These are phyloP conservation scores for Thymus mandschuricus DNA, from an alignment of 257 asterid genomes.

Conservation along the genomic window DNA sequence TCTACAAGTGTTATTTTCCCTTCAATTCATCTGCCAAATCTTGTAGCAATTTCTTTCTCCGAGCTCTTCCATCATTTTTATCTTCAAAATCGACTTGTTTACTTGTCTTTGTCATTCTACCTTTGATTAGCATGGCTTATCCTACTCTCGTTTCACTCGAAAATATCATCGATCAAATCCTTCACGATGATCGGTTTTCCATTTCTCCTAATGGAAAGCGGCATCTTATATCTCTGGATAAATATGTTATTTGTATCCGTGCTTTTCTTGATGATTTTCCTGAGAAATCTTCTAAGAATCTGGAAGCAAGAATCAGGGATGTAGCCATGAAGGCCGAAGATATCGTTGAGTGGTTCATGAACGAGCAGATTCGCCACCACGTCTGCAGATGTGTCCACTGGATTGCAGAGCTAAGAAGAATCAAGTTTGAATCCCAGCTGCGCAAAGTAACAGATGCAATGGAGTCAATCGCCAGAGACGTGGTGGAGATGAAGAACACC, in stretches of 20 bases:
- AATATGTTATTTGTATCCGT: not conserved
- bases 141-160: conserved; percentile 20
- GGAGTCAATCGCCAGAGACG: not conserved
- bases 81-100: too few species aligned
- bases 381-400: not conserved
- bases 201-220: not conserved
- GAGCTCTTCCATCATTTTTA: too few species aligned
- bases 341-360: not conserved
- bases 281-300: not conserved
- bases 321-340: not conserved
- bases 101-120: too few species aligned
- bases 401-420: not conserved
- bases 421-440: not conserved
- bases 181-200: not conserved
- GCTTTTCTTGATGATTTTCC: conserved; percentile 6
- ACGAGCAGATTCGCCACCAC: not conserved
- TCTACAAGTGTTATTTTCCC: too few species aligned
- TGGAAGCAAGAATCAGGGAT: conserved; percentile 7
- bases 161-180: conserved; percentile 12
- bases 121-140: conserved; percentile 16
- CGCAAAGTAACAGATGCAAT: conserved; percentile 1
- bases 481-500: conserved; percentile 2
- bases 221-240: not conserved
- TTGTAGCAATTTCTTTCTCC: too few species aligned
- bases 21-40: too few species aligned